phyloP scores from a whole-genome alignment of 257 asterid species.

The Nemophila menziesii region DNA sequence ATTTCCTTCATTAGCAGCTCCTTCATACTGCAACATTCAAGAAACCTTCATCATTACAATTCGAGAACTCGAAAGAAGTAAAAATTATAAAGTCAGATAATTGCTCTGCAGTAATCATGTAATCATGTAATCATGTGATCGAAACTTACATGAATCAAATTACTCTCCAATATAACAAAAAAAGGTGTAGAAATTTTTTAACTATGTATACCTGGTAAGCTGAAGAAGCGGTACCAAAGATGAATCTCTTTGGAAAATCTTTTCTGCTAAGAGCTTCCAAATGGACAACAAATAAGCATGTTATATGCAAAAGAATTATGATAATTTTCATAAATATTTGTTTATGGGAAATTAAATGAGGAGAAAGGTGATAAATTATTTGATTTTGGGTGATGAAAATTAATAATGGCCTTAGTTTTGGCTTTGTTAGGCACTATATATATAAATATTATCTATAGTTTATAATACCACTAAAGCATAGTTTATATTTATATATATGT shows the following conservation, averaged over 20 bases:
- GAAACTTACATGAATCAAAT: too few relatives aligned
- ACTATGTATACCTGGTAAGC: constrained; percentile 55
- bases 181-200: background rate
- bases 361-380: too few relatives aligned
- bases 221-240: constrained; percentile 89
- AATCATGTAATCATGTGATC: background rate
- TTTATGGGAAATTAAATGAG: too few relatives aligned
- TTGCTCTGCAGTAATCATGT: background rate
- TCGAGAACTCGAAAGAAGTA: background rate
- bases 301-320: constrained; percentile 6
- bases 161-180: background rate
- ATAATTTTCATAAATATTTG: constrained; percentile 13
- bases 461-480: background rate
- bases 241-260: constrained; percentile 68
- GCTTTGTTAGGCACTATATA: background rate
- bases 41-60: background rate
- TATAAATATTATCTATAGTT: background rate
- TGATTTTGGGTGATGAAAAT: background rate
- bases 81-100: background rate
- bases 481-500: background rate
- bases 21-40: constrained; percentile 48
- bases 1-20: constrained; percentile 75
- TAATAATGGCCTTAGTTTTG: background rate
- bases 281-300: constrained; percentile 14
- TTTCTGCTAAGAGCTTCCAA: constrained; percentile 38